Percentiles rank a stretch among this genome's conserved stretches.
Evolutionary conservation across 768 basidiomycete species (phyloP).

Genomic region (Tremella mesenterica): DNA sequence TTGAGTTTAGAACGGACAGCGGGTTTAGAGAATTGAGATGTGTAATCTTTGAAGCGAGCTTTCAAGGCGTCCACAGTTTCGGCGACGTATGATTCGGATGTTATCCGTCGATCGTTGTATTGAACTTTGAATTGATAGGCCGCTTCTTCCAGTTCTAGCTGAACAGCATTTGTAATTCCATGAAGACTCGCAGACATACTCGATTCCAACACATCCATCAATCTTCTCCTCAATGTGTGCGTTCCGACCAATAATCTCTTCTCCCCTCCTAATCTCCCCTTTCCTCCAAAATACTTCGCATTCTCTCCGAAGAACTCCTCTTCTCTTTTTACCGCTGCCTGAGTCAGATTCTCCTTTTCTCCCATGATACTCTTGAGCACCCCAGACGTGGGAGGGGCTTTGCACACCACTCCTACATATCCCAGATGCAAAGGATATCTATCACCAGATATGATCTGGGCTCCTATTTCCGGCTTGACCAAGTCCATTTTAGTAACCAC

Average conservation of each 20-base stretch:
- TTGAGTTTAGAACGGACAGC: constrained; percentile 82
- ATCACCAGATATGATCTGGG: constrained; percentile 70
- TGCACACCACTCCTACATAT: constrained; percentile 92
- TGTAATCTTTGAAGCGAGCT: constrained; percentile 72
- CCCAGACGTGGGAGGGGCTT: constrained; percentile 48
- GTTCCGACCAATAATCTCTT: constrained; percentile 73
- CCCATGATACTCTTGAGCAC: constrained; percentile 27
- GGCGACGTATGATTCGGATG: constrained; percentile 93
- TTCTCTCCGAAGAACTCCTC: constrained; percentile 50
- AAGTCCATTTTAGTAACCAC: constrained; percentile 99
- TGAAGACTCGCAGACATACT: constrained; percentile 95
- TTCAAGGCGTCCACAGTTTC: constrained; percentile 94
- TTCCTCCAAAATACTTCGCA: constrained; percentile 30
- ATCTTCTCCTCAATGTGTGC: constrained; percentile 71
- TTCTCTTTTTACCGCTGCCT: constrained; percentile 52
- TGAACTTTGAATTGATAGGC: constrained; percentile 92
- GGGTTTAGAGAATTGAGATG: constrained; percentile 76
- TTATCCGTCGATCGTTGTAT: constrained; percentile 80
- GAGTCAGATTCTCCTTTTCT: constrained; percentile 41
- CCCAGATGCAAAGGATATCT: constrained; percentile 95
- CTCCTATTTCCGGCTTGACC: constrained; percentile 75
- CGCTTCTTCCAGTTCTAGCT: constrained; percentile 92
- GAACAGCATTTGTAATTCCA: constrained; percentile 92
- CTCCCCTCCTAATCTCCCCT: constrained; percentile 18
- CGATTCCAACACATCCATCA: constrained; percentile 96